Base-by-base conservation (phyloP, 257 asterid species). In the Capsicum rhomboideum region DNA sequence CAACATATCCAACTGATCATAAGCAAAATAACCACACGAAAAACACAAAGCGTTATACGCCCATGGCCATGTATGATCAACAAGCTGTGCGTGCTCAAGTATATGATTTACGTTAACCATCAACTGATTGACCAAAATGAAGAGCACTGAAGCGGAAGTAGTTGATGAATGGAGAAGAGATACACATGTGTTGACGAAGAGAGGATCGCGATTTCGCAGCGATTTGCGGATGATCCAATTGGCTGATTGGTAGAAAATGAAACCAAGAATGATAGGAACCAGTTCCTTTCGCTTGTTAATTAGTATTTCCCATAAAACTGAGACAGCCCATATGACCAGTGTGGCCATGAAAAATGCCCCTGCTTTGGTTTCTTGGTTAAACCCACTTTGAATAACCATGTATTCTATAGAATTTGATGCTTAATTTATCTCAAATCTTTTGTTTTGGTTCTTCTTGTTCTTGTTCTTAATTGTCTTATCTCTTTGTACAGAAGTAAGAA, bases 1-100 rank as follows among this genome's bases (percentile, higher is more conserved):
- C 89, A 94, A 83, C 98, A 96, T 96, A 87, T 96, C 98, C 91
- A 88, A 90, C 87, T 96, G 99, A 87, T 96, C 99, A 82, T 96
- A 96, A 37, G 99, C 99, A 88, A 96, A 96, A 85, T 96, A 96
- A 59, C 98, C 98, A 85, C 90, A 86, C 11, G 98, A 96, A 87
- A 96, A 87, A 89, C 98, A 93, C 77, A 94, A 85, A 84, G 93
- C 94, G 52, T 89, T 86, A 87, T 91, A 93, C 23, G 99, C 95
- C 89, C 93, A 91, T 8, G 89, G 92, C 99, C 98, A 96, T 26
- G 91, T 91, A 81, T 83, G 87, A 54, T 90, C 90, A 46, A 94
- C 98, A 89, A 96, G 90, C 84, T 91, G 91, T 0, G 97, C 88
- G 86, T 94, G 99, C 56, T 92, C 97, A 87, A 96, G 90, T 93